A percentile compares a stretch with the other conserved stretches of the same genome.
Conservation (phyloP, 306 rosid genomes). For the Dicorynia guianensis region DNA sequence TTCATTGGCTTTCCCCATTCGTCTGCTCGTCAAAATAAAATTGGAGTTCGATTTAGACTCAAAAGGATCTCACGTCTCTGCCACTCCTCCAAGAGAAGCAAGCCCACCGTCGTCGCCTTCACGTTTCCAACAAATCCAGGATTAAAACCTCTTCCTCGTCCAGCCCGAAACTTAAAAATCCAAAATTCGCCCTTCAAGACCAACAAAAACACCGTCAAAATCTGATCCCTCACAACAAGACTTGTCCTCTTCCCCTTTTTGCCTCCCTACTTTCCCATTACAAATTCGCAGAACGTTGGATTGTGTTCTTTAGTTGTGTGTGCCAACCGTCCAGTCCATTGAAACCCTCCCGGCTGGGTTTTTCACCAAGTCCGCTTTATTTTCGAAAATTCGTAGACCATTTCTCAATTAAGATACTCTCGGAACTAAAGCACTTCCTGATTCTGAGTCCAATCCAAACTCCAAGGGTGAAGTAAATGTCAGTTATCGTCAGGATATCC, state of each 20-base stretch:
- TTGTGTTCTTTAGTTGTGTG: constrained; percentile 22
- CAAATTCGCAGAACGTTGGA: constrained; percentile 66
- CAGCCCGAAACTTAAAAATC: constrained; percentile 47
- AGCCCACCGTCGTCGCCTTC: constrained; percentile 43
- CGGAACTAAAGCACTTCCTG: constrained; percentile 34
- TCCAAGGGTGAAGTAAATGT: constrained; percentile 19
- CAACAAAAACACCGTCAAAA: neutral
- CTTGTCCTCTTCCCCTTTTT: constrained; percentile 35
- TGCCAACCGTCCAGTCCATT: constrained; percentile 46
- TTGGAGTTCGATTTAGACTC: constrained; percentile 75
- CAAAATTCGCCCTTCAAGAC: constrained; percentile 42
- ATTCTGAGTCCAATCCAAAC: constrained; percentile 16
- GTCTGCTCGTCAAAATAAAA: constrained; percentile 18
- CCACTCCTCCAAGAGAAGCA: constrained; percentile 80
- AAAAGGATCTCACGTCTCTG: constrained; percentile 82
- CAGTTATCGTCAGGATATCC: constrained; percentile 8
- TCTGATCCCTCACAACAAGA: constrained; percentile 26
- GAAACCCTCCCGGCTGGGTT: constrained; percentile 71
- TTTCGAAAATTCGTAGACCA: constrained; percentile 65
- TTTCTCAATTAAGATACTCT: constrained; percentile 46
- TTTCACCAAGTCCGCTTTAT: constrained; percentile 65
- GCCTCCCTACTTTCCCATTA: constrained; percentile 59
- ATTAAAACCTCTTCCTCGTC: constrained; percentile 45
- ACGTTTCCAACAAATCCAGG: constrained; percentile 43
- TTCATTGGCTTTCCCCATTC: neutral